These are phyloP conservation scores for Marchantia paleacea DNA, from an alignment of 225 moss, liverwort and hornwort genomes.

Conservation along the genomic window DNA sequence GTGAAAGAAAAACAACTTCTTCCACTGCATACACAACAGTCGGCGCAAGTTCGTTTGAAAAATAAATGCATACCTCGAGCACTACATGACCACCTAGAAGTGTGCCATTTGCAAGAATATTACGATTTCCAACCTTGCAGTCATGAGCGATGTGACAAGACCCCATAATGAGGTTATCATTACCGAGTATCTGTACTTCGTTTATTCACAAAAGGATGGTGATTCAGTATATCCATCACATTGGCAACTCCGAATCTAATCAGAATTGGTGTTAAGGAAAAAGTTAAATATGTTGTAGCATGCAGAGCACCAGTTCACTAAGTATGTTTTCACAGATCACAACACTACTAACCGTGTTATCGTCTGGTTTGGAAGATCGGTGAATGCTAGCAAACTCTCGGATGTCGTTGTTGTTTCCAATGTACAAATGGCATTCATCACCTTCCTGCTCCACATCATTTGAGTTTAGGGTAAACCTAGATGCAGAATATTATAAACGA, in stretches of 20 bases:
- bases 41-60: too few relatives aligned
- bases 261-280: not conserved
- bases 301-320: too few relatives aligned
- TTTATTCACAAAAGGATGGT: not conserved
- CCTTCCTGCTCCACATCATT: slow-evolving; percentile 57
- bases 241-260: not conserved
- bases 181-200: slow-evolving; percentile 65
- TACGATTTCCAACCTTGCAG: slow-evolving; percentile 92
- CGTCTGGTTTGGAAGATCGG: slow-evolving; percentile 82
- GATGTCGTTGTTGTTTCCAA: slow-evolving; percentile 91
- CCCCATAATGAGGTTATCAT: slow-evolving; percentile 90
- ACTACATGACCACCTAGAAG: slow-evolving; percentile 93
- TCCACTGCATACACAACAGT: not conserved
- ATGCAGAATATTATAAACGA: not conserved
- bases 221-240: not conserved
- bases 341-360: slow-evolving; percentile 56
- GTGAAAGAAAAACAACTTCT: not conserved
- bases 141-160: slow-evolving; percentile 89
- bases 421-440: slow-evolving; percentile 67
- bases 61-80: slow-evolving; percentile 54
- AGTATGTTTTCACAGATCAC: not conserved
- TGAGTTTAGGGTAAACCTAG: not conserved
- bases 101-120: slow-evolving; percentile 90
- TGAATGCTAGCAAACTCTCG: slow-evolving; percentile 89
- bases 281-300: not conserved